These are phyloP conservation scores for Xerocomus potaroensis DNA, from an alignment of 768 basidiomycete species.

Conservation along the genomic window DNA sequence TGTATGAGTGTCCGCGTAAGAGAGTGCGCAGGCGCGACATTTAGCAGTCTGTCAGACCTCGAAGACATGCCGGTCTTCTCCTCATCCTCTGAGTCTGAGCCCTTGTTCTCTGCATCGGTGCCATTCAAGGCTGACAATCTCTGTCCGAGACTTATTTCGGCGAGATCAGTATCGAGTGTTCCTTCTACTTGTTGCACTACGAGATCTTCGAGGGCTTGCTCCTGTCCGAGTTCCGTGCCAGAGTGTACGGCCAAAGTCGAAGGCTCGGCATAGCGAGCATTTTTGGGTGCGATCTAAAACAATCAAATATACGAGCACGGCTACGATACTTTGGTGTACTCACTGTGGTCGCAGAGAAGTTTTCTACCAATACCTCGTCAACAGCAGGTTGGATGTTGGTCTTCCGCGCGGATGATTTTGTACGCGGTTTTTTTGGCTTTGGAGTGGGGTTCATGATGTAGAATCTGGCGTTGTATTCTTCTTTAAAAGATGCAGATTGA, in stretches of 20 bases:
- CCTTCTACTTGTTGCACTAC: constrained; percentile 55
- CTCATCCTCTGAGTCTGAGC: constrained; percentile 43
- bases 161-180: constrained; percentile 74
- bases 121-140: constrained; percentile 73
- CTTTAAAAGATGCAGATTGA: background rate
- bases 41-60: constrained; percentile 15
- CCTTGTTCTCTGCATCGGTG: constrained; percentile 34
- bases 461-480: background rate
- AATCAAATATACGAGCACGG: constrained; percentile 15
- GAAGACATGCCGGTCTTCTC: constrained; percentile 35
- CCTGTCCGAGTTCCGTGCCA: constrained; percentile 63
- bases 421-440: constrained; percentile 49
- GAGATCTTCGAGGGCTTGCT: constrained; percentile 47
- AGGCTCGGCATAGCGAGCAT: constrained; percentile 62
- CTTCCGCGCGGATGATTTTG: constrained; percentile 41
- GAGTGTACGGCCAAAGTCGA: constrained; percentile 58
- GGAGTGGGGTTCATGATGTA: constrained; percentile 39
- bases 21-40: constrained; percentile 73
- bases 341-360: constrained; percentile 16
- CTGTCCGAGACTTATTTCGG: constrained; percentile 90
- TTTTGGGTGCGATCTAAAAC: constrained; percentile 42
- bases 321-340: background rate
- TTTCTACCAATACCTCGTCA: constrained; percentile 26
- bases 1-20: constrained; percentile 93
- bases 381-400: background rate